phyloP scores from a whole-genome alignment of 192 early-diverging fungal species.

The Chytriomyces sp. region DNA sequence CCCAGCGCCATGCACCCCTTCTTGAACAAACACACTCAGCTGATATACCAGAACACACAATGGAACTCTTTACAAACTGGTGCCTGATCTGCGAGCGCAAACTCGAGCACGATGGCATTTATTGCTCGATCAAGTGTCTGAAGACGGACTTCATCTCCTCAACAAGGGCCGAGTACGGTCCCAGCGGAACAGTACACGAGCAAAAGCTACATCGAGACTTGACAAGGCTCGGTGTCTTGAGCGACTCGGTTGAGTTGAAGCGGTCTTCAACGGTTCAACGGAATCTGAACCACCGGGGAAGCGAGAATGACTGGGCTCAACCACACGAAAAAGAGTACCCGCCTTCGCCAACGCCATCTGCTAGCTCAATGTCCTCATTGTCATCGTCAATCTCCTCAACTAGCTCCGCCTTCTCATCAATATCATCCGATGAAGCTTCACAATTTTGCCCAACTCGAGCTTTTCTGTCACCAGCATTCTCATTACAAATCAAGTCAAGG shows the following conservation, averaged over 20 bases:
- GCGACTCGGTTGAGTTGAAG: too few species aligned
- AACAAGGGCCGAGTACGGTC: neutral
- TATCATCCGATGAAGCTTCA: too few species aligned
- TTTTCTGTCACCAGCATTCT: too few species aligned
- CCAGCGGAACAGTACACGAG: neutral
- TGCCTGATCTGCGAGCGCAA: conserved; percentile 24
- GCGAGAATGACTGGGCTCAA: neutral
- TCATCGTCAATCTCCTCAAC: neutral
- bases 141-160: neutral
- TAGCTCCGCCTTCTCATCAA: too few species aligned
- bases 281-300: too few species aligned
- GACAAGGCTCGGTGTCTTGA: neutral
- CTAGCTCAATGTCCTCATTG: neutral
- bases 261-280: too few species aligned
- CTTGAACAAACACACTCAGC: neutral
- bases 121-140: conserved; percentile 25
- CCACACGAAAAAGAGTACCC: neutral
- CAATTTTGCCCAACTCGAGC: too few species aligned
- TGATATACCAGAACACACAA: neutral
- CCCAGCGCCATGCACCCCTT: neutral
- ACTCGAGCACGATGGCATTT: conserved; percentile 15
- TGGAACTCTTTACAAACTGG: conserved; percentile 14
- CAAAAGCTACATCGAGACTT: neutral
- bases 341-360: neutral
- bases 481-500: too few species aligned